Conservation (phyloP, 1,139 yeast genomes). For the Hansenula sp. region DNA sequence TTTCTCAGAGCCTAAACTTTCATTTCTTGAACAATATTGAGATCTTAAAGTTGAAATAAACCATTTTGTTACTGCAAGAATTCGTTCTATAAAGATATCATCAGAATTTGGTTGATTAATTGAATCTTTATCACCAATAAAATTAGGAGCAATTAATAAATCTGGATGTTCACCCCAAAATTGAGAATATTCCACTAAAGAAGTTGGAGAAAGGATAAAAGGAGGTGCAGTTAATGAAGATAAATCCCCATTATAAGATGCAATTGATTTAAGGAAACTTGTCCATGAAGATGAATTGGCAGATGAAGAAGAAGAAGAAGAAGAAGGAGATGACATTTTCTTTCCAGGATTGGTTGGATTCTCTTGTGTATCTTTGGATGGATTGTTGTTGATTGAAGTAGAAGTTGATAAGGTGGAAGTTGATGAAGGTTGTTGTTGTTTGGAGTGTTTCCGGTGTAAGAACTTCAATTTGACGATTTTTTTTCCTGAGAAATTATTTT, state of each 20-base stretch:
- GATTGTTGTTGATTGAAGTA: neutral
- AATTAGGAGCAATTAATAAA: constrained; percentile 67
- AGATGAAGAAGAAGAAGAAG: constrained; percentile 8
- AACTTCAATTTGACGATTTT: constrained; percentile 6
- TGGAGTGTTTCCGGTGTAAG: constrained; percentile 2
- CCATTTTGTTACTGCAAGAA: constrained; percentile 85
- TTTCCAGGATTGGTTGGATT: no score
- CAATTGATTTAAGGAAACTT: constrained; percentile 83
- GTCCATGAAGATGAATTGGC: constrained; percentile 83
- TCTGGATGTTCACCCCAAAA: constrained; percentile 94
- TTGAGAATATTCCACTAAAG: constrained; percentile 86
- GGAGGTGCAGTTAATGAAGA: constrained; percentile 97
- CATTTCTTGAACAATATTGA: constrained; percentile 91
- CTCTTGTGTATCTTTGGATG: no score
- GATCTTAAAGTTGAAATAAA: constrained; percentile 87
- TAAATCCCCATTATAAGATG: constrained; percentile 91
- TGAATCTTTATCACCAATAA: constrained; percentile 28
- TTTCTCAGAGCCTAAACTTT: constrained; percentile 88
- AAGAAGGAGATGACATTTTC: neutral
- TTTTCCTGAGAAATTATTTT: neutral
- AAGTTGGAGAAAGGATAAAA: constrained; percentile 88
- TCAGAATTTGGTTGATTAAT: constrained; percentile 29
- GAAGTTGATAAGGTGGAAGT: neutral
- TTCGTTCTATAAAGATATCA: constrained; percentile 49
- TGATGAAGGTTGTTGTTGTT: neutral